Base-by-base conservation (phyloP, 768 basidiomycete genomes). In the Suillus paluster region DNA sequence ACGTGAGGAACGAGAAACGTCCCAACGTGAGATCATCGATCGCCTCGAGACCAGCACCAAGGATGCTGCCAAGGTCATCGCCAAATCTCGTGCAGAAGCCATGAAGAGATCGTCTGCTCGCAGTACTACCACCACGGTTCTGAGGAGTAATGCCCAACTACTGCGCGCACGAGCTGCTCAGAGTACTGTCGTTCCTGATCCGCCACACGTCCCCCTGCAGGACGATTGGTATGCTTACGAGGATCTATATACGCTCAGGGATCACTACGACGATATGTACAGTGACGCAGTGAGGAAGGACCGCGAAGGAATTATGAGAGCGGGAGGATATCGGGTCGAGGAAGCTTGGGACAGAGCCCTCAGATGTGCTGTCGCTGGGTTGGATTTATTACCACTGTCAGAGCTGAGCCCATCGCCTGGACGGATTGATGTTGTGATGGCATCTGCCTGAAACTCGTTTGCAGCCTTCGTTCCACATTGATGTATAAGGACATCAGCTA, bases 261-360 rank as follows among this genome's bases (percentile, higher is more conserved):
- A 77, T 34, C 79, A 80, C 14, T 95, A 95, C 74, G 80, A 87
- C 54, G 92, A 94, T 67, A 82, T 88, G 45, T 79, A 84, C 67
- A 92, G 90, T 66, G 91, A 91, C 60, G 88, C 89, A 15, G 89
- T 94, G 21, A 79, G 90, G 67, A 83, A 84, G 67, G 92, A 94
- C 70, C 76, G 85, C 60, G 91, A 91, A 63, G 90, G 89, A 15
- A 86, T 89, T 66, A 91, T 90, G 89, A 80, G 88, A 46, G 93
- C 86, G 23, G 94, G 93, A 10, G 94, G 94, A 10, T 96, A 94
- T 71, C 81, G 78, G 64, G 80, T 92, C 5, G 87, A 91, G 63
- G 91, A 95, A 71, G 92, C 90, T 48, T 95, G 94, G 94, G 89
- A 90, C 67, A 81, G 94, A 59, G 92, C 92, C 14, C 71, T 96